Conservation (phyloP, 495 filamentous ascomycete species). For the Penicillium psychrofluorescens region DNA sequence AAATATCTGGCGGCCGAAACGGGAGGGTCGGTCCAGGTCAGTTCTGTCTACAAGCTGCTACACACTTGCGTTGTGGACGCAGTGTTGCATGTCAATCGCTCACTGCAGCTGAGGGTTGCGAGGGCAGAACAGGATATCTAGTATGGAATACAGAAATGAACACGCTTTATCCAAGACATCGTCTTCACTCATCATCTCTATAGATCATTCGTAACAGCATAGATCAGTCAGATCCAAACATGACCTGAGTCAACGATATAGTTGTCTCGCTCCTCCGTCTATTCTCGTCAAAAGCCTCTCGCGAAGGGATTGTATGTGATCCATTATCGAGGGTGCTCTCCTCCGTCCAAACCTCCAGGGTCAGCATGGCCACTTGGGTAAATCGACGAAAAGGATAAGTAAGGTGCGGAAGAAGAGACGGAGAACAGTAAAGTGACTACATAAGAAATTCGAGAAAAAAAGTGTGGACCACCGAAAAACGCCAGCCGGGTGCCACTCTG, state of each 20-base stretch:
- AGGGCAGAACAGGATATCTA: too few species aligned
- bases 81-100: too few species aligned
- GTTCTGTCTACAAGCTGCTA: too few species aligned
- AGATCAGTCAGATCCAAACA: constrained; percentile 22
- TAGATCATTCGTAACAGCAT: constrained; percentile 45
- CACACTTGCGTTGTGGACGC: too few species aligned
- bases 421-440: constrained; percentile 19
- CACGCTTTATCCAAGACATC: constrained; percentile 10
- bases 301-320: not conserved
- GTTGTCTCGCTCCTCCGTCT: too few species aligned
- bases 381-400: constrained; percentile 4
- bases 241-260: constrained; percentile 6
- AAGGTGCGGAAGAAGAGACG: constrained; percentile 13
- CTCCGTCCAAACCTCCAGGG: constrained; percentile 12
- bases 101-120: too few species aligned
- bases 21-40: too few species aligned
- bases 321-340: constrained; percentile 5
- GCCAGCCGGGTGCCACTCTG: constrained; percentile 46
- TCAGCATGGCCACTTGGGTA: constrained; percentile 8
- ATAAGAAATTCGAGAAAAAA: constrained; percentile 28
- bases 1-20: too few species aligned
- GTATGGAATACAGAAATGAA: not conserved
- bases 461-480: constrained; percentile 40
- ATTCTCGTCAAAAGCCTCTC: not conserved
- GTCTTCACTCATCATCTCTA: constrained; percentile 36